Evolutionary conservation across 805 yeast genomes (phyloP).

Genomic region (Candida khao-thaluensis): DNA sequence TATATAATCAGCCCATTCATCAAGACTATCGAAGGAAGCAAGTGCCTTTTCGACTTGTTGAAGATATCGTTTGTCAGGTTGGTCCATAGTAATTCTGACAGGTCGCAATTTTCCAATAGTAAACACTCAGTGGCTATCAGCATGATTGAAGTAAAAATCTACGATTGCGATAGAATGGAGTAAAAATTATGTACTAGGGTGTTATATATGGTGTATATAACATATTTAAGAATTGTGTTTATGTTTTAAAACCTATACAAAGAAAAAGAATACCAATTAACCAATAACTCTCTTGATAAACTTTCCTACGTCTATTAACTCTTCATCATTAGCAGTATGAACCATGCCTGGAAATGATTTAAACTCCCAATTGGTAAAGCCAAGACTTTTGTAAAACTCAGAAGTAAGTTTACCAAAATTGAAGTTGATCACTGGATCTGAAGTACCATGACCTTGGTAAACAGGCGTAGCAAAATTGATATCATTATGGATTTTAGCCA

Average conservation of each 20-base stretch:
- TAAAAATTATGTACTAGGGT: too few relatives aligned
- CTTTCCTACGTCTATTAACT: constrained; percentile 51
- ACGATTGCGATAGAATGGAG: too few relatives aligned
- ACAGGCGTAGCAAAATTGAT: constrained; percentile 66
- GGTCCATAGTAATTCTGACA: constrained; percentile 15
- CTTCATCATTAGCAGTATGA: constrained; percentile 69
- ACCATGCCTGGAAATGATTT: constrained; percentile 60
- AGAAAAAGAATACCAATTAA: too few relatives aligned
- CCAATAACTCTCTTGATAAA: constrained; percentile 30
- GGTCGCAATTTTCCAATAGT: too few relatives aligned
- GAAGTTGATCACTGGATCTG: constrained; percentile 62
- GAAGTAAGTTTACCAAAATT: constrained; percentile 38
- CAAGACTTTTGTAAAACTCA: constrained; percentile 49
- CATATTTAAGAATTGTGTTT: too few relatives aligned
- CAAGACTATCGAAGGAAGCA: constrained; percentile 59
- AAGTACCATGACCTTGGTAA: constrained; percentile 86
- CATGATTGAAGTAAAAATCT: too few relatives aligned
- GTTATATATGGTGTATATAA: too few relatives aligned
- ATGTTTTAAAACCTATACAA: too few relatives aligned
- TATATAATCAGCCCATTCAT: constrained; percentile 98
- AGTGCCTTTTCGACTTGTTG: constrained; percentile 16
- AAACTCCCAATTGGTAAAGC: constrained; percentile 39
- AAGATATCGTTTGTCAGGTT: constrained; percentile 15
- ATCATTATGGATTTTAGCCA: constrained; percentile 11
- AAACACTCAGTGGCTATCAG: too few relatives aligned